Evolutionary conservation across 176 grass and related monocot genomes (phyloP), one percentile per base, ranked within the genome.

Genomic region (Carex pumila): DNA sequence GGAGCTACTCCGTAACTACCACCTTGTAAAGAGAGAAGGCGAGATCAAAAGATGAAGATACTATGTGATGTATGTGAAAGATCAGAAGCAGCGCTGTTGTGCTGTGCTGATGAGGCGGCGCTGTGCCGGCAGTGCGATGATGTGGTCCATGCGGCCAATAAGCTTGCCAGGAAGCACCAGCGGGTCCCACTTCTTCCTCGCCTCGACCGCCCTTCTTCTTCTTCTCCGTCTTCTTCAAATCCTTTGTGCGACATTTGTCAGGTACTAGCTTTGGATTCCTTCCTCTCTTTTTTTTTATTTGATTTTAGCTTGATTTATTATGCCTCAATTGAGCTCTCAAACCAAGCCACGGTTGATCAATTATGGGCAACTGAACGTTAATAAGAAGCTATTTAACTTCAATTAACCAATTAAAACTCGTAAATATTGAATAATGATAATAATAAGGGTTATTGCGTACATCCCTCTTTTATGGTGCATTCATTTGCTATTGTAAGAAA

Each of bases 91-190:
- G 81, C 86, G 86, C 37, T 93, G 80, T 50, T 90, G 79, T 90
- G 88, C 52, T 90, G 84, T 57, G 88, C 88, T 3, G 88, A 90
- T 49, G 88, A 90, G 88, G 88, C 88, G 52, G 88, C 84, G 80
- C 88, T 90, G 13, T 90, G 91, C 30, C 86, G 89, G 72, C 63
- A 79, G 57, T 93, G 91, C 86, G 94, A 93, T 85, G 89, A 81
- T 56, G 90, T 77, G 66, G 91, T 97, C 32, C 94, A 97, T 86
- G 90, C 91, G 55, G 91, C 91, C 45, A 97, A 97, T 92, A 93
- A 88, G 89, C 91, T 97, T 82, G 91, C 94, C 82, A 80, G 86
- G 14, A 90, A 89, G 79, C 94, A 97, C 89, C 84, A 88, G 59
- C 91, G 89, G 71, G 86, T 97, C 78, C 87, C 82, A 6, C 91